phyloP scores from a whole-genome alignment of 2,329 filamentous ascomycete species.

The Aspergillus nomiae region DNA sequence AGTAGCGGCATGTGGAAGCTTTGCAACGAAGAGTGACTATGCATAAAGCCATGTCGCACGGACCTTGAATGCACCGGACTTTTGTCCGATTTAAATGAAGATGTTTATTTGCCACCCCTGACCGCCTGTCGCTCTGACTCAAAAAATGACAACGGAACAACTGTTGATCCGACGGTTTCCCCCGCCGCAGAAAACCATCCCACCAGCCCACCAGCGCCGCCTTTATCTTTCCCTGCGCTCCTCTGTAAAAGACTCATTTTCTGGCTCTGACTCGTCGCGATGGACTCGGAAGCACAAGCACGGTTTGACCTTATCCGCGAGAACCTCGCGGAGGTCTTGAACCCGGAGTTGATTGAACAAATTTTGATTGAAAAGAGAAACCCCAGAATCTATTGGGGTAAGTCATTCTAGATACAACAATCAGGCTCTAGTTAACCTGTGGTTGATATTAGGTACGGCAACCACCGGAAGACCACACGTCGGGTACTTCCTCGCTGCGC shows the following conservation, averaged over 20 bases:
- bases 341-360: conserved; percentile 57
- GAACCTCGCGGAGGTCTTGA: conserved; percentile 80
- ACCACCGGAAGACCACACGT: conserved; percentile 86
- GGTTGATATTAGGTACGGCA: conserved; percentile 58
- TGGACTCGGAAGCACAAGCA: conserved; percentile 20
- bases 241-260: background rate
- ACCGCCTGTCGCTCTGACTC: background rate
- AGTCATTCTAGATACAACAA: background rate
- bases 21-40: too few species aligned
- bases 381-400: conserved; percentile 39
- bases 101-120: background rate
- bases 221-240: background rate
- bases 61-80: too few species aligned
- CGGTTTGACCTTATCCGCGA: conserved; percentile 74
- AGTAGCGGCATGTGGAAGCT: too few species aligned
- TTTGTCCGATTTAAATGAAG: background rate
- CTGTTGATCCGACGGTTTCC: background rate
- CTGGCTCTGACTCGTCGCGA: background rate
- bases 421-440: background rate
- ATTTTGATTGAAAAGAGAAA: conserved; percentile 32
- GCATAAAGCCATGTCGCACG: too few species aligned
- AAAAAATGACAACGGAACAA: background rate
- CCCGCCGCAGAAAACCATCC: background rate
- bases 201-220: background rate
- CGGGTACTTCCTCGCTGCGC: conserved; percentile 81